Base-by-base conservation (phyloP, 192 early-diverging fungal species). In the Rhizoclosmatium globosum region DNA sequence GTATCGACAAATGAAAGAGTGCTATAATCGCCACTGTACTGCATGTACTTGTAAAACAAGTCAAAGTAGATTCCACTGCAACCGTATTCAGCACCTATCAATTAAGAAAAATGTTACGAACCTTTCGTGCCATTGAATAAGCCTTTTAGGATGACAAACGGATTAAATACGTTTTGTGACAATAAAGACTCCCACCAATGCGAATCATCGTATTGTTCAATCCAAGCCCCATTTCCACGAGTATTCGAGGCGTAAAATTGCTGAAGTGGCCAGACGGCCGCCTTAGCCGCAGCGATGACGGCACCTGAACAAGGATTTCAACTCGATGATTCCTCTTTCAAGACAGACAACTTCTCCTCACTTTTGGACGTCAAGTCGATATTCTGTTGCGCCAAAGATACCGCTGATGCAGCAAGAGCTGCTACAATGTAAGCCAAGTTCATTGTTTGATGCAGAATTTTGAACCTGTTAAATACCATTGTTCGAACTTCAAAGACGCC, bases 41-140 rank as follows among this genome's bases (percentile, higher is more conserved):
- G 31, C 50, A 53, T 53, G 17, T 53, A 53, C 50, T 72, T 44
- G 61, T 72, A 77, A 44, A 74, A 81, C 69, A 71, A 56, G 19
- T 56, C 47, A 13, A 38, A 71, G 21, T 57, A 71, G 31, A 71
- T 47, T n/a, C 69, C 69, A 56, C 47, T 31, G 31, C 31, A 31
- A 31, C 31, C 31, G 31, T 31, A 31, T 31, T 31, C 31, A 31
- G 31, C 31, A 31, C 31, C 31, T 31, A 31, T 31, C 31, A 31
- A 31, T 31, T 31, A 31, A 31, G 31, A 31, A 31, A 31, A 31
- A 31, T 31, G 31, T 31, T 31, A 31, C 31, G 31, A 31, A 31
- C 31, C 15, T 62, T 39, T 62, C 60, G 23, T 62, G 60, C 60
- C 60, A 62, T 21, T 62, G 60, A 62, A 62, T 62, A 7, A 53